Evolutionary conservation across 2,329 filamentous ascomycete genomes (phyloP), one percentile per base, ranked within the genome.

Genomic region (Ascochyta clinopodiicola): DNA sequence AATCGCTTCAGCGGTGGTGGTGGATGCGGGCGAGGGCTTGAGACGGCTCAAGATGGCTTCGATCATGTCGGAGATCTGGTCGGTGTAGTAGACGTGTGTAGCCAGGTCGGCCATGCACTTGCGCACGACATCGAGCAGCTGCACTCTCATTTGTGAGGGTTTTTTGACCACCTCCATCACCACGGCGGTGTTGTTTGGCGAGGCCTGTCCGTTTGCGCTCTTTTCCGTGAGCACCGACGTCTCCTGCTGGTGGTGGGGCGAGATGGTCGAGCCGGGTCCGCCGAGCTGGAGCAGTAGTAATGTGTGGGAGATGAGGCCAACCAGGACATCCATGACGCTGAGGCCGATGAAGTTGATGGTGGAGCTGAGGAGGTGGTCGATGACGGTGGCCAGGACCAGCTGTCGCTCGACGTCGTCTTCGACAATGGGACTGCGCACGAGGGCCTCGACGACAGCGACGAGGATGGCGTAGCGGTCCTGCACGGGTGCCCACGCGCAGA

Each of bases 41-140:
- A 98, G 81, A 19, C 92, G 88, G 27, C 85, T 79, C 15, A 98
- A 79, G 39, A 98, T 88, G 0, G 91, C 87, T 19, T 87, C 84
- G 46, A 97, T 87, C 92, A 98, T 97, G 75, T 99, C 95, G 1
- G 90, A 88, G 51, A 98, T 91, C 75, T 99, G 95, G 66, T 98
- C 94, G 1, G 91, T 91, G 73, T 99, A 99, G 79, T 99, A 99
- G 29, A 97, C 88, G 70, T 99, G 95, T 0, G 91, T 96, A 2
- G 93, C 92, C 25, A 99, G 80, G 71, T 93, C 87, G n/a, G 92
- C 92, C 58, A 97, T 92, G 76, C 91, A 96, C 63, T 85, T 83
- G 72, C 95, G 88, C 15, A 98, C 82, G 29, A 88, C 85, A 31
- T 80, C 75, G 25, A 96, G 78, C 15, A 97, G 81, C 62, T 88